phyloP scores from a whole-genome alignment of 2,329 filamentous ascomycete genomes.

The Annulohypoxylon truncatum region DNA sequence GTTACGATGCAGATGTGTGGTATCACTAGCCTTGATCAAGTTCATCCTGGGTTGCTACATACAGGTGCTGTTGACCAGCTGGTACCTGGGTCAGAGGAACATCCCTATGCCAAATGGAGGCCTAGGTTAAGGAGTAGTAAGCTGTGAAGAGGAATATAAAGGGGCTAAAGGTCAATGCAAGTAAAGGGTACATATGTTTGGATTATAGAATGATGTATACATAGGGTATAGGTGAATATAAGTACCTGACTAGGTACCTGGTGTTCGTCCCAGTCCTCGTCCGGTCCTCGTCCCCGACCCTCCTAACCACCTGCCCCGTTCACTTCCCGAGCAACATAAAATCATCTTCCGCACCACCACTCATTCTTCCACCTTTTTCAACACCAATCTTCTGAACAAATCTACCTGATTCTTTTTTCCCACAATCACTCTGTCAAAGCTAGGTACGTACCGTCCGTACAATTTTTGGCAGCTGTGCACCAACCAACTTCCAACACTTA shows the following conservation, averaged over 20 bases:
- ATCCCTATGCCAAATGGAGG: slow-evolving; percentile 59
- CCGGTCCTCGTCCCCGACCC: too few species aligned
- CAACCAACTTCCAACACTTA: too few species aligned
- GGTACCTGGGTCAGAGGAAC: slow-evolving; percentile 56
- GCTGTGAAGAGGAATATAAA: slow-evolving; percentile 37
- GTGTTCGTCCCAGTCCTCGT: not conserved
- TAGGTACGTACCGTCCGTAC: too few species aligned
- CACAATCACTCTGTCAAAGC: too few species aligned
- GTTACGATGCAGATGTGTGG: slow-evolving; percentile 75
- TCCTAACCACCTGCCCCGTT: too few species aligned
- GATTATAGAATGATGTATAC: not conserved
- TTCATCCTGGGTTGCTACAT: slow-evolving; percentile 71
- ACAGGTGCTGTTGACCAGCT: slow-evolving; percentile 62
- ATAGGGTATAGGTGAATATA: not conserved
- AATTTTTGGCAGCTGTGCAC: too few species aligned
- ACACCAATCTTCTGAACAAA: too few species aligned
- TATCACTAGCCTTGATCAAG: slow-evolving; percentile 68
- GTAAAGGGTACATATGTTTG: too few species aligned
- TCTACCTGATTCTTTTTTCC: too few species aligned
- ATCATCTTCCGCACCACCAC: too few species aligned
- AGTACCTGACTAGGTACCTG: not conserved
- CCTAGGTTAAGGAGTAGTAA: slow-evolving; percentile 47
- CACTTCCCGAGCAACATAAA: too few species aligned
- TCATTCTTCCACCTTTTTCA: too few species aligned
- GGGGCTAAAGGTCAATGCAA: not conserved